Base-by-base conservation (phyloP, 2,329 filamentous ascomycete genomes). In the Drechslerella stenobrocha region DNA sequence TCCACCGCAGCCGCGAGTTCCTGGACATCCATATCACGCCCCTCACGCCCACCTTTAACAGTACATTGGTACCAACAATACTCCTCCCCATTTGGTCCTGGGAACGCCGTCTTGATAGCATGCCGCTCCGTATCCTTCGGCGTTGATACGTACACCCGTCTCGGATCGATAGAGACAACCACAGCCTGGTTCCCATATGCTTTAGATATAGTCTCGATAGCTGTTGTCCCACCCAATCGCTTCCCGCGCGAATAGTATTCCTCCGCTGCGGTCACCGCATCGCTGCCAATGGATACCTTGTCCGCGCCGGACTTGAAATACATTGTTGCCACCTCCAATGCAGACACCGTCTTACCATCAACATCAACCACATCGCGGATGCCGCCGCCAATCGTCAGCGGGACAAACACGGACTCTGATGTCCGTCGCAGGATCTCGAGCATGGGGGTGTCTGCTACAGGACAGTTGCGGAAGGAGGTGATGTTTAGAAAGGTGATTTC, bases 401-500 rank as follows among this genome's bases (percentile, higher is more conserved):
- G 93, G 1, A 98, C 93, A 75, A 98, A 98, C 42, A 97, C 92
- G 0, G 90, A 92, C 75, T 90, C 84, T 7, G 91, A 93, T 0
- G 92, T 90, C 71, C 84, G 84, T 47, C 90, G 84, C 47, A 98
- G 80, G 56, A 98, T 86, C 78, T 98, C 92, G 52, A 98, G 84
- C 93, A 98, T 98, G 5, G 93, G 93, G 2, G 91, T 80, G 78
- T 98, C 93, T 71, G 87, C 89, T 9, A 97, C 78, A 5, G 93
- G 93, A 71, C 90, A 95, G 79, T 97, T 93, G 70, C 93, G 87
- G 83, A 98, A 98, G 18, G 88, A 93, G 1, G 92, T 98, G 75
- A 98, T 98, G 81, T 98, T 98, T 72, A 98, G 82, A 77, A 98
- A 98, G 0, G 92, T 96, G 58, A 98, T 84, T 78, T 98, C 93